Evolutionary conservation across 176 grass and related monocot genomes (phyloP), one percentile per base, ranked within the genome.

Genomic region (Rhynchospora breviuscula): DNA sequence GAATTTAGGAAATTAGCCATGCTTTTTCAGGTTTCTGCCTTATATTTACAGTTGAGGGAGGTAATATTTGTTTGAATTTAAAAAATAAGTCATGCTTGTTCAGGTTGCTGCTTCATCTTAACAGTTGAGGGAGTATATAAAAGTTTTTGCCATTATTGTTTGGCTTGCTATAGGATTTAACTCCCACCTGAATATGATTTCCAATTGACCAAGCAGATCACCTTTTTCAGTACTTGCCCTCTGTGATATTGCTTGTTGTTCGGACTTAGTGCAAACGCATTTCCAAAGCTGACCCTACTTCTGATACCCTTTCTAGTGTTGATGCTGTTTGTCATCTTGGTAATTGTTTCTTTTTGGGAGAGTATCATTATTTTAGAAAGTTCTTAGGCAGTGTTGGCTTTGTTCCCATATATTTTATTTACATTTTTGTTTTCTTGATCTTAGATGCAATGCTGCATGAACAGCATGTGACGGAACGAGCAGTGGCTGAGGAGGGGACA

Each of bases 381-480:
- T 15, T 18, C 29, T 1, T 18, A 10, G 8, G 67, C 54, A 79
- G 13, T 60, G 14, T 59, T 58, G 53, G 17, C 59, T 40, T 35
- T 59, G 7, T 43, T 79, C 7, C 3, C 0, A 53, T 14, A 29
- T 80, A 26, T 25, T n/a, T 61, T 85, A 29, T 49, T 80, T 47
- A 14, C 54, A n/a, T 51, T 51, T 73, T 7, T 52, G 3, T 56
- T 56, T 9, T 2, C 66, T 33, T 77, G 2, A 3, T 75, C 79
- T 67, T 10, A 66, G 23, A 25, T 15, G 29, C 22, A 48, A 67
- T 59, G 5, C 67, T 87, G 85, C 84, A 83, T 49, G 79, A 87
- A 53, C 81, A 67, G 11, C 73, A 84, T 66, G 81, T 48, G 19
- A 59, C 5, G 5, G 89, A 91, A 6, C 59, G 22, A 25, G 49